Conservation (phyloP, 2,329 filamentous ascomycete species). For the Colletotrichum melonis region DNA sequence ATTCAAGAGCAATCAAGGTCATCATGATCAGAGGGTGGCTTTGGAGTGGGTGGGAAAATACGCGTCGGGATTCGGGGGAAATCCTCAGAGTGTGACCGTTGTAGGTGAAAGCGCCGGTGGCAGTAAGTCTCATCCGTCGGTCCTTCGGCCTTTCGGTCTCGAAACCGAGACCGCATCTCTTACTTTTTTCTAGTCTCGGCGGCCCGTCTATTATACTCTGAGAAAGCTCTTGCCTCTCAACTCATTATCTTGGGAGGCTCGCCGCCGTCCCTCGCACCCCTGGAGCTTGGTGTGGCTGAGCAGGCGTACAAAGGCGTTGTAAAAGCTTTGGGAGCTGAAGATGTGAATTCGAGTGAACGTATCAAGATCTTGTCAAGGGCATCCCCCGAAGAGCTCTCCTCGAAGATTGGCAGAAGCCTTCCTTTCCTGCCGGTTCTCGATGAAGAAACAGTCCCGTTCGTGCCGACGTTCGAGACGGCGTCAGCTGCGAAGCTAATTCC, state of each 20-base stretch:
- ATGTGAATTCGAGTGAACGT: neutral
- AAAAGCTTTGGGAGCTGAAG: neutral
- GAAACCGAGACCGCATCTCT: neutral
- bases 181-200: neutral
- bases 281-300: neutral
- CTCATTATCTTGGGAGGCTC: neutral
- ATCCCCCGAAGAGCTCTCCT: neutral
- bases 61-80: constrained; percentile 48
- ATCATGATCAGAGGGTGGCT: constrained; percentile 51
- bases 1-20: constrained; percentile 55
- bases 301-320: neutral
- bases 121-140: constrained; percentile 42
- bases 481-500: neutral
- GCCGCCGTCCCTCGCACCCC: neutral
- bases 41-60: constrained; percentile 47
- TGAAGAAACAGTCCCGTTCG: neutral
- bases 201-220: constrained; percentile 5
- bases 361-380: neutral
- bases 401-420: neutral
- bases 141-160: neutral
- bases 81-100: constrained; percentile 45
- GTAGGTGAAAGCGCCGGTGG: constrained; percentile 61
- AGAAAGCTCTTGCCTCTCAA: neutral
- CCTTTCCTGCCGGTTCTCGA: constrained; percentile 16
- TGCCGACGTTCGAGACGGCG: neutral